Base-by-base conservation (phyloP, 2,329 filamentous ascomycete species). In the Talaromyces islandicus region DNA sequence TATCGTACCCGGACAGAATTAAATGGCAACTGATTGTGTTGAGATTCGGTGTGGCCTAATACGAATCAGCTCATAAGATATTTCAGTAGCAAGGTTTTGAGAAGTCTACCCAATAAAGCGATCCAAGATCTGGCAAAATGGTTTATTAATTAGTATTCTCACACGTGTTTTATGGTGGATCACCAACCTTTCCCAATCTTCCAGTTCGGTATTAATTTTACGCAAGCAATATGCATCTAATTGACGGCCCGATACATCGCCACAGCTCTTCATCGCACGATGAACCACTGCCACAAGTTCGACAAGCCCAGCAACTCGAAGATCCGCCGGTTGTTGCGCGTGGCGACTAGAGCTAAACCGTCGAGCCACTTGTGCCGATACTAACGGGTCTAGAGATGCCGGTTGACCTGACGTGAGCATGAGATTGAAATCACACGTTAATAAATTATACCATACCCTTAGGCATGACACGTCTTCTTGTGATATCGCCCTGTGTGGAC, bases 21-120 rank as follows among this genome's bases (percentile, higher is more conserved):
- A 56, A 68, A 68, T 3, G 66, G 66, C 7, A 68, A 51, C 38
- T 67, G 66, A 48, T 65, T 67, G 56, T 68, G 61, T 17, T 64
- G 60, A 10, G 61, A 67, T 41, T 64, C 59, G 7, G 60, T 66
- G 30, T 52, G 57, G 11, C 57, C 56, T 62, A n/a, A n/a, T n/a
- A 30, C 11, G 21, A n/a, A 10, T 60, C n/a, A 64, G 46, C 58
- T 38, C 11, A 12, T 55, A 29, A 4, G 17, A 12, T 53, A 30
- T 17, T 29, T 17, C 2, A 7, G 17, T 30, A 41, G 7, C 4
- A 3, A 3, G 19, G 7, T 3, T 21, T 14, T 29, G 3, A 53
- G 14, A 4, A 4, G 12, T 51, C n/a, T 25, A 59, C 57, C 35
- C 9, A 59, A 51, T 9, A 50, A 35, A 25, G 24, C 30, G 32